Evolutionary conservation across 2,329 filamentous ascomycete species (phyloP), one percentile per base, ranked within the genome.

Genomic region (Dactylellina haptotyla): DNA sequence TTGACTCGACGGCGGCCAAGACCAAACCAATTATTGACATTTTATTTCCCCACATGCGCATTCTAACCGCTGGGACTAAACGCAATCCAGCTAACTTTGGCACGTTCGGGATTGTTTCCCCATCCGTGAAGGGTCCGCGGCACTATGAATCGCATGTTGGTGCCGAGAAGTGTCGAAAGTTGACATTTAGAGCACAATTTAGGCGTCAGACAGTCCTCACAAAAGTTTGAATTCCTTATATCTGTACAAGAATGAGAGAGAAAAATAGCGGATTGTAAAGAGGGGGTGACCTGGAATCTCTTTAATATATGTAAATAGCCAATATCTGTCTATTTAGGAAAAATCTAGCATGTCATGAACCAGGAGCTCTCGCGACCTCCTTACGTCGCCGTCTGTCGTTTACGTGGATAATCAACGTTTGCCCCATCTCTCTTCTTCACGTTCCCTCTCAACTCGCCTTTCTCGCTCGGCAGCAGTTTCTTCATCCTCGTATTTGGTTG

Each of bases 401-500:
- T 34, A 41, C 25, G 18, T 51, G 45, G 16, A 71, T 37, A 37
- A 53, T 62, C 59, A 75, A 39, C 59, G 73, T 66, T 75, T 74
- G 20, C 76, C 73, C 77, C 77, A 78, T 75, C 77, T 75, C 41
- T 78, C 77, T 45, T 76, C 77, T 63, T 78, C 77, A 28, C 77
- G 69, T 56, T 78, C 77, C 58, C 75, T 75, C 54, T 78, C 77
- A 20, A 77, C 77, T 74, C 76, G 75, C 43, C 77, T 58, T 51
- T 78, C 77, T 23, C 77, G 75, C 45, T 78, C 69, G 18, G 69
- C 61, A 20, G 69, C 61, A 23, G 51, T 75, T 50, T 75, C 76
- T 39, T 78, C 77, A 26, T 78, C 77, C 57, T 78, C 77, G 41
- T 78, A 78, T 67, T 76, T 78, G 61, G 77, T 77, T 23, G 75